A percentile compares a stretch with the other conserved stretches of the same genome.
These are phyloP conservation scores for Rhizopus delemar DNA, from an alignment of 371 early-diverging fungal genomes.

Conservation along the genomic window DNA sequence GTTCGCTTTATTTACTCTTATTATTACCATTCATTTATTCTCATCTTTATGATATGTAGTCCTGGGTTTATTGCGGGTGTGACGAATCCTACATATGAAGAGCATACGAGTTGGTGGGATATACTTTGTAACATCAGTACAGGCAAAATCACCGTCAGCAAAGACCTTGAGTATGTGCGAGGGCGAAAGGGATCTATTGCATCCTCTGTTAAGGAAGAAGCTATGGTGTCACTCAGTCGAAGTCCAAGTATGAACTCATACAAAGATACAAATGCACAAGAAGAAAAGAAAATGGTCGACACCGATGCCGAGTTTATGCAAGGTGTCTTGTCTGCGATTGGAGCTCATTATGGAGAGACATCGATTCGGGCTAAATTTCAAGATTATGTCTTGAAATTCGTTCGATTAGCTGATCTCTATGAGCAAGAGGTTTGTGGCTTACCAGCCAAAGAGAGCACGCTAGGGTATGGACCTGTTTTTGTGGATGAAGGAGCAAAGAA, in stretches of 20 bases:
- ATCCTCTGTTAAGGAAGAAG: slow-evolving; percentile 1
- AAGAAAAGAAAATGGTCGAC: slow-evolving; percentile 23
- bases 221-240: slow-evolving; percentile 23
- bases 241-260: slow-evolving; percentile 18
- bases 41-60: slow-evolving; percentile 30
- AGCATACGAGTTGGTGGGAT: slow-evolving; percentile 94
- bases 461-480: slow-evolving; percentile 76
- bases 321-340: slow-evolving; percentile 76
- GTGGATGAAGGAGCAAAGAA: slow-evolving; percentile 60
- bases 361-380: slow-evolving; percentile 86
- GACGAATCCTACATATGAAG: slow-evolving; percentile 92
- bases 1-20: slow-evolving; percentile 35
- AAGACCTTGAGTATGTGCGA: slow-evolving; percentile 51
- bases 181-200: slow-evolving; percentile 27
- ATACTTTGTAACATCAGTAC: slow-evolving; percentile 92
- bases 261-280: slow-evolving; percentile 6
- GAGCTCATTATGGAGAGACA: slow-evolving; percentile 86
- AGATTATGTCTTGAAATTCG: slow-evolving; percentile 82
- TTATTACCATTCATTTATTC: background rate
- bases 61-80: slow-evolving; percentile 96
- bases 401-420: slow-evolving; percentile 76
- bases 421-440: slow-evolving; percentile 68
- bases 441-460: slow-evolving; percentile 37
- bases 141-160: slow-evolving; percentile 88
- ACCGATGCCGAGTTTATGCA: slow-evolving; percentile 65